phyloP scores from a whole-genome alignment of 2,329 filamentous ascomycete species.

The Dothiorella sarmentorum region DNA sequence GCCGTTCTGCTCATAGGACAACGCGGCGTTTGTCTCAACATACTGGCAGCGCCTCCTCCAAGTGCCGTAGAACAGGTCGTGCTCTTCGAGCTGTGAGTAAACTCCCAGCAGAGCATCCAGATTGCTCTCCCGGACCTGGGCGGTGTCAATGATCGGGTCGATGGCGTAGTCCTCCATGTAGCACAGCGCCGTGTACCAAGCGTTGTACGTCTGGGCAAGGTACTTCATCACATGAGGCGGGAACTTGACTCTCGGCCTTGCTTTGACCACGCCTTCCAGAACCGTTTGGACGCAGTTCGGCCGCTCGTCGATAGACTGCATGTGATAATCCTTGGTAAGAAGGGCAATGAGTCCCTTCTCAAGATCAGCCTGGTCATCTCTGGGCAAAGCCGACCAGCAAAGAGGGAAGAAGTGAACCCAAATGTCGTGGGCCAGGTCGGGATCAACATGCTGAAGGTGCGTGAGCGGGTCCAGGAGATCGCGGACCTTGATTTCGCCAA shows the following conservation, averaged over 20 bases:
- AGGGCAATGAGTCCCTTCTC: slow-evolving; percentile 88
- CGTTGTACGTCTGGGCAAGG: slow-evolving; percentile 87
- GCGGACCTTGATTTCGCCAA: slow-evolving; percentile 80
- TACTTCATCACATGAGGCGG: slow-evolving; percentile 97
- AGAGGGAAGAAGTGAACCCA: slow-evolving; percentile 92
- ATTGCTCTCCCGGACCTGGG: slow-evolving; percentile 85
- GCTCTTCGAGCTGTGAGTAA: slow-evolving; percentile 86
- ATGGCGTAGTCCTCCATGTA: slow-evolving; percentile 89
- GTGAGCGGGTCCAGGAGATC: slow-evolving; percentile 87
- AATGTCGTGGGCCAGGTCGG: slow-evolving; percentile 76
- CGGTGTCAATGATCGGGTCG: slow-evolving; percentile 77
- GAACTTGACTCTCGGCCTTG: slow-evolving; percentile 84
- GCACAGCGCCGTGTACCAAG: slow-evolving; percentile 91
- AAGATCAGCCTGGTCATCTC: slow-evolving; percentile 84
- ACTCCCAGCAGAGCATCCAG: slow-evolving; percentile 93
- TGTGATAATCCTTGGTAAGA: slow-evolving; percentile 92
- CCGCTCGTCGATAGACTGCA: slow-evolving; percentile 86
- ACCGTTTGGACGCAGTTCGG: slow-evolving; percentile 95
- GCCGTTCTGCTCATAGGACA: slow-evolving; percentile 97
- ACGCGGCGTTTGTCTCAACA: slow-evolving; percentile 91
- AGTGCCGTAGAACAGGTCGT: slow-evolving; percentile 95
- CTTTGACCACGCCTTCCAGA: slow-evolving; percentile 79
- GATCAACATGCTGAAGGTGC: slow-evolving; percentile 88
- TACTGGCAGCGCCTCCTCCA: slow-evolving; percentile 95
- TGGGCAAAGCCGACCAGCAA: slow-evolving; percentile 84